Conservation (phyloP, 2,329 filamentous ascomycete species). For the Neopestalotiopsis sp. region DNA sequence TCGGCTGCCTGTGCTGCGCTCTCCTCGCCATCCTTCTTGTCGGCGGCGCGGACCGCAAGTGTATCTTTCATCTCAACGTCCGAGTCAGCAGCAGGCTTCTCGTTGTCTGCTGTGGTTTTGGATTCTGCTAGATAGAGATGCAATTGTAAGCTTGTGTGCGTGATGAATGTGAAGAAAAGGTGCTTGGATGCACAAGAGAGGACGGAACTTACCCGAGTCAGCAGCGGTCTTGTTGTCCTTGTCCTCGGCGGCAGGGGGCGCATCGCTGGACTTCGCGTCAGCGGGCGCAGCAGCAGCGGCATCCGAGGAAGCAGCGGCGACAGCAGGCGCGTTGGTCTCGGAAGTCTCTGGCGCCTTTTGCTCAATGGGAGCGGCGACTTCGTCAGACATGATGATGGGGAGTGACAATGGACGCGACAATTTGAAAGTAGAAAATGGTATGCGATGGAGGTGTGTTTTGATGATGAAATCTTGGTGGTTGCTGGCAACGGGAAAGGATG, state of each 20-base stretch:
- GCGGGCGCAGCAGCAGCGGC: slow-evolving; percentile 14
- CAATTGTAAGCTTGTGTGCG: slow-evolving; percentile 29
- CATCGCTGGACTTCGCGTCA: not conserved
- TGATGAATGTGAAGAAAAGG: not conserved
- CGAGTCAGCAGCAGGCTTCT: slow-evolving; percentile 32
- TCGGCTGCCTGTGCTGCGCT: slow-evolving; percentile 12
- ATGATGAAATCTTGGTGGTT: not conserved
- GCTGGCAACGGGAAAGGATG: not conserved
- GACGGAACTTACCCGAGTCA: slow-evolving; percentile 16
- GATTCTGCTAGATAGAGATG: slow-evolving; percentile 22
- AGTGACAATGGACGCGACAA: slow-evolving; percentile 9
- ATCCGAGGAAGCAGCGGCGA: not conserved
- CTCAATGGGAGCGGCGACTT: slow-evolving; percentile 29
- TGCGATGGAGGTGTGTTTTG: slow-evolving; percentile 7
- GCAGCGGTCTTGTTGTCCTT: slow-evolving; percentile 20
- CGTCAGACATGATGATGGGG: slow-evolving; percentile 33
- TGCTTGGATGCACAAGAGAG: not conserved
- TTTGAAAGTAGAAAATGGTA: not conserved
- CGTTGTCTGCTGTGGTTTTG: slow-evolving; percentile 28
- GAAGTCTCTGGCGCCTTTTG: slow-evolving; percentile 15
- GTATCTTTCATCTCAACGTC: slow-evolving; percentile 35
- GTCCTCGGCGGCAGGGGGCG: slow-evolving; percentile 22
- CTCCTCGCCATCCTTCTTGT: slow-evolving; percentile 25
- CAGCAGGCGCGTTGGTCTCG: slow-evolving; percentile 17
- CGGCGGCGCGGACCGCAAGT: slow-evolving; percentile 29